phyloP scores from a whole-genome alignment of 2,329 filamentous ascomycete species.

The Cercospora zeae-maydis region DNA sequence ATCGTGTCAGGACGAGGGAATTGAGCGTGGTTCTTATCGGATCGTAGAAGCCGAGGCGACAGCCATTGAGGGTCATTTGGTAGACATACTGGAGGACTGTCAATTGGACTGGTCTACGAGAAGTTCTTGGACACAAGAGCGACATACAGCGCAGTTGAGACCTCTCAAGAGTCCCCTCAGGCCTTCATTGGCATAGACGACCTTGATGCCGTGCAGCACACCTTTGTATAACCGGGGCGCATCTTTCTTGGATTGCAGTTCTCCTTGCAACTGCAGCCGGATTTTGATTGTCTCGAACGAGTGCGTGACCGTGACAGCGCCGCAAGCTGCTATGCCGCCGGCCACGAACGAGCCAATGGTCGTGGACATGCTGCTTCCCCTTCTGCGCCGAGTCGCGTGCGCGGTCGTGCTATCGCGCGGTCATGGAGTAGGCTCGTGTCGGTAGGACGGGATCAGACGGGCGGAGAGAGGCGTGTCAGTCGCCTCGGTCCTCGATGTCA shows the following conservation, averaged over 20 bases:
- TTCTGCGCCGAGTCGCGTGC: conserved; percentile 1
- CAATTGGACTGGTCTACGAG: background rate
- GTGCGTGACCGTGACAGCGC: conserved; percentile 94
- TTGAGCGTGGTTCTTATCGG: conserved; percentile 68
- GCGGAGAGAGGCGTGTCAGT: background rate
- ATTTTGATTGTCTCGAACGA: conserved; percentile 99
- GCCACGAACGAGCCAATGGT: conserved; percentile 76
- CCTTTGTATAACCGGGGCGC: conserved; percentile 86
- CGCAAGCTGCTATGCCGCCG: conserved; percentile 93
- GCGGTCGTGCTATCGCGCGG: conserved; percentile 10
- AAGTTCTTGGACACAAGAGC: background rate
- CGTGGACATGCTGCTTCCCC: conserved; percentile 42
- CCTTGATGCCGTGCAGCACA: conserved; percentile 82
- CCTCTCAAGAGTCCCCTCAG: conserved; percentile 81
- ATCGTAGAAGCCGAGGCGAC: conserved; percentile 95
- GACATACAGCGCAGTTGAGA: conserved; percentile 70
- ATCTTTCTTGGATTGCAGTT: conserved; percentile 81
- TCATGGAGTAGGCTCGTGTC: conserved; percentile 6
- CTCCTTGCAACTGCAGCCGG: conserved; percentile 92
- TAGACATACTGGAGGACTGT: conserved; percentile 69
- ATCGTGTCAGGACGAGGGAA: conserved; percentile 53
- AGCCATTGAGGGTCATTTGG: conserved; percentile 94
- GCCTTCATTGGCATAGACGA: conserved; percentile 89
- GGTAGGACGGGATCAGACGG: background rate
- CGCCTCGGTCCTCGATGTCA: background rate